Conservation (phyloP, 169 alveolate species). For the Plasmodium blacklocki region DNA sequence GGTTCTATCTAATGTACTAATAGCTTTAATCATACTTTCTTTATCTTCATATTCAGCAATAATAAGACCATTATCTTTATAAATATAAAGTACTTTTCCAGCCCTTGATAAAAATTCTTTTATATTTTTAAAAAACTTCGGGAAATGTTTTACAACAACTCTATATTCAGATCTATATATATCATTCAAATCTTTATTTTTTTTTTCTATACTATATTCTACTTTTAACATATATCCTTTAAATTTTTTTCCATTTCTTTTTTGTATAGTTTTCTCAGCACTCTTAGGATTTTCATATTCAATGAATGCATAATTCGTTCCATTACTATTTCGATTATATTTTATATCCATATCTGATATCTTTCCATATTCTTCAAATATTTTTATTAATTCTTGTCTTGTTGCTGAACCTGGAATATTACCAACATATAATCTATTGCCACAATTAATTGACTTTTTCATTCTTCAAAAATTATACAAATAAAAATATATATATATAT, state of each 20-base stretch:
- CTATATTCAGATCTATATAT: constrained; percentile 20
- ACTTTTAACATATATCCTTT: constrained; percentile 42
- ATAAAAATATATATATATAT: background rate
- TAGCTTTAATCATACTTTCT: constrained; percentile 29
- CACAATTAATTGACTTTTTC: background rate
- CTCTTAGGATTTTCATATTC: constrained; percentile 21
- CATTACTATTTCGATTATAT: constrained; percentile 31
- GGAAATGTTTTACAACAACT: constrained; percentile 38
- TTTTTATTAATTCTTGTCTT: constrained; percentile 19
- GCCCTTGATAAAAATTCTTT: constrained; percentile 20
- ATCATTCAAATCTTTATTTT: constrained; percentile 16
- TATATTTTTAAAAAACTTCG: background rate
- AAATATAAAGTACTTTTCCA: constrained; percentile 25
- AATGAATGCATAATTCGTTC: constrained; percentile 41
- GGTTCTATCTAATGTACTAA: constrained; percentile 24
- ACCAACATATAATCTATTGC: constrained; percentile 31
- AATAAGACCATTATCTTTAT: constrained; percentile 25
- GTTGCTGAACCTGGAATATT: constrained; percentile 43
- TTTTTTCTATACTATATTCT: constrained; percentile 29
- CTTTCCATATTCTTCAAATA: constrained; percentile 28
- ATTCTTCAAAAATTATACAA: background rate
- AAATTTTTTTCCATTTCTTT: constrained; percentile 13
- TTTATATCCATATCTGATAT: constrained; percentile 29
- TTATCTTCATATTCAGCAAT: constrained; percentile 28
- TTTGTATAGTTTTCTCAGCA: constrained; percentile 28